Evolutionary conservation across 139 green algal species (phyloP).

Genomic region (Bryopsis sp.): DNA sequence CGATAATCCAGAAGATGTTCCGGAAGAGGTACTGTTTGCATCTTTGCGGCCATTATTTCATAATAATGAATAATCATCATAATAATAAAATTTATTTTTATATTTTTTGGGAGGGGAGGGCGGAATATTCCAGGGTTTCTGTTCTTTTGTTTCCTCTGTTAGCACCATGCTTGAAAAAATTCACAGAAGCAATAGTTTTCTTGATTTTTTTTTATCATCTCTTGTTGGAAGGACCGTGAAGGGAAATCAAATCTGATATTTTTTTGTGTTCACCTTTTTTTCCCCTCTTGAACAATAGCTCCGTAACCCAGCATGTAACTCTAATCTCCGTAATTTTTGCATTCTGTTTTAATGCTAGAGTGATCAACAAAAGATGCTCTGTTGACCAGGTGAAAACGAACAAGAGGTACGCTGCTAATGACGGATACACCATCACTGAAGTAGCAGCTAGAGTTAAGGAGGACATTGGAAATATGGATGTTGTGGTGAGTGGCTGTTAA

Average conservation of each 20-base stretch:
- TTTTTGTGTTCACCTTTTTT: neutral
- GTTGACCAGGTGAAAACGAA: conserved; percentile 83
- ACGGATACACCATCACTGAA: conserved; percentile 84
- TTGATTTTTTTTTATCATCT: too few species aligned
- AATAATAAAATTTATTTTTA: too few species aligned
- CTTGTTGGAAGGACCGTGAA: too few species aligned
- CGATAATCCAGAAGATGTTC: conserved; percentile 89
- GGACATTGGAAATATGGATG: conserved; percentile 89
- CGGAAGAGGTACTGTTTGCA: conserved; percentile 69
- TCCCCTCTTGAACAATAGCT: too few species aligned
- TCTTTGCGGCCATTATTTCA: too few species aligned
- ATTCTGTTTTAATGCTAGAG: neutral
- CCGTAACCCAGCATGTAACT: neutral
- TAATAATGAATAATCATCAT: too few species aligned
- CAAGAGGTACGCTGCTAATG: conserved; percentile 89
- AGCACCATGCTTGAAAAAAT: too few species aligned
- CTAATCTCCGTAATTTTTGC: neutral
- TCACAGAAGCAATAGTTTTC: too few species aligned
- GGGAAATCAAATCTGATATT: too few species aligned
- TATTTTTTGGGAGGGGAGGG: too few species aligned
- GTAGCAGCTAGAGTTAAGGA: conserved; percentile 63
- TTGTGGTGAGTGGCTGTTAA: conserved; percentile 72
- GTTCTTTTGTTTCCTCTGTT: too few species aligned
- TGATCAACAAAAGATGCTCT: neutral
- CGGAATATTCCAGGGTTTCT: too few species aligned